Conservation (phyloP, 1,284 basidiomycete genomes). For the Austroboletus sp. region DNA sequence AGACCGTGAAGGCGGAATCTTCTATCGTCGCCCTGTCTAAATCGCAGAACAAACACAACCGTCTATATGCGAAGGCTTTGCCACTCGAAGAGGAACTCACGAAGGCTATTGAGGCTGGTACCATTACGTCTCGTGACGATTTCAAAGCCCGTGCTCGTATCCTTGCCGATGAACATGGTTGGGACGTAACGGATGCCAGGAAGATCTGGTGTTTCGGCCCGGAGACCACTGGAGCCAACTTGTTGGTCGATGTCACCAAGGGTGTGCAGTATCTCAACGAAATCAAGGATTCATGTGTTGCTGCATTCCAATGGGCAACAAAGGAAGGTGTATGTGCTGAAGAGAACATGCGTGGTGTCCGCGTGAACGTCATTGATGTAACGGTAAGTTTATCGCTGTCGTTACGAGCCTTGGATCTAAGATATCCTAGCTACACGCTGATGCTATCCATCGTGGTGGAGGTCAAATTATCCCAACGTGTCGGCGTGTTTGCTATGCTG, state of each 20-base stretch:
- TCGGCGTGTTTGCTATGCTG: slow-evolving; percentile 95
- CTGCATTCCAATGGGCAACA: slow-evolving; percentile 99
- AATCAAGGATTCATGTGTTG: slow-evolving; percentile 99
- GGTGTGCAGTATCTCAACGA: slow-evolving; percentile 97
- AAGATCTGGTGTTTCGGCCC: slow-evolving; percentile 99
- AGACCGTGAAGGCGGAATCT: slow-evolving; percentile 95
- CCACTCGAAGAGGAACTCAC: slow-evolving; percentile 93
- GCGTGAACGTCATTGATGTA: slow-evolving; percentile 94
- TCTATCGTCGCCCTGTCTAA: slow-evolving; percentile 96
- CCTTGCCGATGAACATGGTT: slow-evolving; percentile 93
- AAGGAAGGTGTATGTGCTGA: slow-evolving; percentile 96
- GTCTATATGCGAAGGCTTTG: slow-evolving; percentile 89
- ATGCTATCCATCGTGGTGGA: slow-evolving; percentile 99
- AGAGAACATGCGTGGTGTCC: slow-evolving; percentile 98
- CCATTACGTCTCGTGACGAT: slow-evolving; percentile 89
- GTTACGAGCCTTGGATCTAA: slow-evolving; percentile 1
- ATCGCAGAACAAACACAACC: slow-evolving; percentile 99
- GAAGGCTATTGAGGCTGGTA: slow-evolving; percentile 86
- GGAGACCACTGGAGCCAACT: slow-evolving; percentile 94
- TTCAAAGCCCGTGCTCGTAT: slow-evolving; percentile 94
- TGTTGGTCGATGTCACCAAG: slow-evolving; percentile 98
- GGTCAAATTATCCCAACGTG: slow-evolving; percentile 96
- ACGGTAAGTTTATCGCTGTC: slow-evolving; percentile 50
- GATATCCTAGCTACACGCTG: slow-evolving; percentile 74
- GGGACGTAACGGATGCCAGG: slow-evolving; percentile 98